A percentile compares a stretch with the other conserved stretches of the same genome.
These are phyloP conservation scores for Barnettozyma sucrosica DNA, from an alignment of 805 yeast species.

Conservation along the genomic window DNA sequence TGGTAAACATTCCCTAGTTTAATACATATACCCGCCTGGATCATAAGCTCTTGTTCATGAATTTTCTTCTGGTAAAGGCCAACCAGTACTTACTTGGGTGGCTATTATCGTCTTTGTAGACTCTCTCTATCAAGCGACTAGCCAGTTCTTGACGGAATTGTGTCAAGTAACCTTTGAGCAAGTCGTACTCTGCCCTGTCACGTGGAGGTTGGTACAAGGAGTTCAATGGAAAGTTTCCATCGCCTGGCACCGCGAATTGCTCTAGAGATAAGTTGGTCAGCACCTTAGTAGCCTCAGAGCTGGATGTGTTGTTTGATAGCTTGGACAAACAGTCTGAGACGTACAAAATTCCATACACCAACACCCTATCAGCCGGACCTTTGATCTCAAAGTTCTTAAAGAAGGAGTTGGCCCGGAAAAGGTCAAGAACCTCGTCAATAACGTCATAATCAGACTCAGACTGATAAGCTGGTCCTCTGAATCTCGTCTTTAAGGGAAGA, in stretches of 20 bases:
- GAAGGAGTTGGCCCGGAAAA: conserved; percentile 93
- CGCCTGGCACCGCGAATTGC: conserved; percentile 89
- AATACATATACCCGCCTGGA: background rate
- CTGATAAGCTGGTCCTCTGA: conserved; percentile 90
- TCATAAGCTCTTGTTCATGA: conserved; percentile 85
- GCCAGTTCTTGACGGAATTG: conserved; percentile 96
- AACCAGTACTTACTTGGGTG: conserved; percentile 90
- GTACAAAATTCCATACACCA: conserved; percentile 89
- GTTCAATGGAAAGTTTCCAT: conserved; percentile 88
- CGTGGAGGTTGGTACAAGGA: conserved; percentile 67
- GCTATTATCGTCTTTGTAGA: conserved; percentile 54
- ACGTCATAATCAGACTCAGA: conserved; percentile 76
- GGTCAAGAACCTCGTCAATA: conserved; percentile 83
- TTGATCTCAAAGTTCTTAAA: conserved; percentile 96
- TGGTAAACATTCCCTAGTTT: conserved; percentile 40
- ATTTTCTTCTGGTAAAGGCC: conserved; percentile 89
- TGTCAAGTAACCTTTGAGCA: conserved; percentile 73
- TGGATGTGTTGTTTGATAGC: conserved; percentile 42
- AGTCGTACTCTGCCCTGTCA: conserved; percentile 69
- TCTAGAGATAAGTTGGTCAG: conserved; percentile 85
- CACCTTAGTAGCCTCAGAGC: conserved; percentile 56
- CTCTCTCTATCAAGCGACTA: conserved; percentile 65
- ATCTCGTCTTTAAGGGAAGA: conserved; percentile 78
- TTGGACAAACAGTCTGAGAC: conserved; percentile 78
- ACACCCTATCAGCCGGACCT: conserved; percentile 87